Evolutionary conservation across 306 rosid genomes (phyloP).

Genomic region (Urtica urens): DNA sequence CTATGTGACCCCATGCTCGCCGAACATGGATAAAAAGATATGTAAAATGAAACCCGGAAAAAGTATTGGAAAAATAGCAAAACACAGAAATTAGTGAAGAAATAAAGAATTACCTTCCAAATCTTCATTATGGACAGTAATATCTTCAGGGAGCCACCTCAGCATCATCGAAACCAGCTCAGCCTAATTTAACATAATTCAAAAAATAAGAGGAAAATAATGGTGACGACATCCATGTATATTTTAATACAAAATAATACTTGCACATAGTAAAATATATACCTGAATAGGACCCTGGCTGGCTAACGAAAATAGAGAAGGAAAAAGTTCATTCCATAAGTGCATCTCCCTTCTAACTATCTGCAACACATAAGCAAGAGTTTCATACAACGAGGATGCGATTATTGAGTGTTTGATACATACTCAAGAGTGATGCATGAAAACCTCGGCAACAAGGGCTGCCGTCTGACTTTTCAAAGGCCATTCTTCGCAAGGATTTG

Average conservation of each 20-base stretch:
- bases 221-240: conserved; percentile 7
- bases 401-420: background rate
- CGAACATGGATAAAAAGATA: too few species aligned
- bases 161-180: conserved; percentile 94
- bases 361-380: conserved; percentile 34
- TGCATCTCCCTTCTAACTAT: conserved; percentile 78
- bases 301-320: conserved; percentile 62
- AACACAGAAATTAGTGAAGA: conserved; percentile 10
- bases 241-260: conserved; percentile 4
- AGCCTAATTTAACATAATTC: conserved; percentile 64
- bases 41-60: too few species aligned
- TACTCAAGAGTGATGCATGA: background rate
- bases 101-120: too few species aligned
- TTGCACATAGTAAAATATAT: conserved; percentile 20
- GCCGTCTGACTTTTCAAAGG: conserved; percentile 94
- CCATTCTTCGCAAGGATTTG: conserved; percentile 84
- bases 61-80: too few species aligned
- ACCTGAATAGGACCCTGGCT: conserved; percentile 88
- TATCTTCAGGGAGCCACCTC: conserved; percentile 99
- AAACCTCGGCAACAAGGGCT: conserved; percentile 96
- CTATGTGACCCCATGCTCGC: too few species aligned
- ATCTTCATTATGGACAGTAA: conserved; percentile 94
- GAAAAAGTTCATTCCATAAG: conserved; percentile 71
- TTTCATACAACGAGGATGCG: conserved; percentile 8
- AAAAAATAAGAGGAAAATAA: conserved; percentile 5